Evolutionary conservation across 2,329 filamentous ascomycete genomes (phyloP).

Genomic region (Paecilomyces variotii): DNA sequence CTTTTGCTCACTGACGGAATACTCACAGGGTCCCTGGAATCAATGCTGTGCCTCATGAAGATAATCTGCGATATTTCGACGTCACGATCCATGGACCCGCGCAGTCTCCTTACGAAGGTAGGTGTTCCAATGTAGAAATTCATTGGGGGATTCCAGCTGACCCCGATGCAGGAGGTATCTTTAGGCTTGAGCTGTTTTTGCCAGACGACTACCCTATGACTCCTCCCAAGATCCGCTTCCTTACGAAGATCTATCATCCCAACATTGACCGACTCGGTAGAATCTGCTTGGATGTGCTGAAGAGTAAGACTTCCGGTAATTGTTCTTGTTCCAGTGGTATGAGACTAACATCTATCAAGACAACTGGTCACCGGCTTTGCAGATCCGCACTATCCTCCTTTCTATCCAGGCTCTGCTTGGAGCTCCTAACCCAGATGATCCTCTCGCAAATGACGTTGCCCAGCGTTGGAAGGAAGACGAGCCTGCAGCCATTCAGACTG

Average conservation of each 20-base stretch:
- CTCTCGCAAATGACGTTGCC: constrained; percentile 94
- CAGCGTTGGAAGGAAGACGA: constrained; percentile 98
- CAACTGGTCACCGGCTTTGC: constrained; percentile 97
- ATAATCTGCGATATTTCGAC: constrained; percentile 97
- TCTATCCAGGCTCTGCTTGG: constrained; percentile 96
- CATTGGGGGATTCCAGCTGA: constrained; percentile 3
- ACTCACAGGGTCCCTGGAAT: constrained; percentile 77
- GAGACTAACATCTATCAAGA: constrained; percentile 44
- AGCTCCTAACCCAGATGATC: constrained; percentile 94
- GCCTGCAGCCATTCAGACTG: constrained; percentile 82
- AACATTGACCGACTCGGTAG: constrained; percentile 97
- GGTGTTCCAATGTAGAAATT: constrained; percentile 13
- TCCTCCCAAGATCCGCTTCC: constrained; percentile 93
- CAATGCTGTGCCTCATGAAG: constrained; percentile 89
- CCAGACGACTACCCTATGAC: constrained; percentile 99
- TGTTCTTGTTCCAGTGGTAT: constrained; percentile 2
- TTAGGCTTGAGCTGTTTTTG: constrained; percentile 94
- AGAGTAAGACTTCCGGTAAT: constrained; percentile 58
- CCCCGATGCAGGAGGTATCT: constrained; percentile 59
- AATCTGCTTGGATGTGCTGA: constrained; percentile 94
- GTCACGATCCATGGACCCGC: constrained; percentile 90
- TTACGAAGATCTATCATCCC: constrained; percentile 98
- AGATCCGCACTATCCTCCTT: constrained; percentile 96
- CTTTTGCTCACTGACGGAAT: not conserved
- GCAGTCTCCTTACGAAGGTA: constrained; percentile 92